Evolutionary conservation across 2,329 filamentous ascomycete genomes (phyloP).

Genomic region (Fusarium sp.): DNA sequence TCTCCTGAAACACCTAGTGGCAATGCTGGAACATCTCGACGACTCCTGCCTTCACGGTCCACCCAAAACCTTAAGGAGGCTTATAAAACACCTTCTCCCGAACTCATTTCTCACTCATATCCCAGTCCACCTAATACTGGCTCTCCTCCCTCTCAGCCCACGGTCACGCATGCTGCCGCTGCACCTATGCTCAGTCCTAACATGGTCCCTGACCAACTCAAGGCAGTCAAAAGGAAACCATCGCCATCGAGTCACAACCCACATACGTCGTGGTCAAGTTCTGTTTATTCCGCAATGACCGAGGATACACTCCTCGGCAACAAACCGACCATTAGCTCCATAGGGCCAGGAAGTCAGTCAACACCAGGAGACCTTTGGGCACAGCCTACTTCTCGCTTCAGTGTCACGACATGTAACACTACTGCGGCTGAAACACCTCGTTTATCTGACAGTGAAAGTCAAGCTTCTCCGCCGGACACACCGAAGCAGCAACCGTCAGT

Average conservation of each 20-base stretch:
- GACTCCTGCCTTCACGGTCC: slow-evolving; percentile 48
- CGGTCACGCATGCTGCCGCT: slow-evolving; percentile 18
- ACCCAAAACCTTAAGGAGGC: slow-evolving; percentile 46
- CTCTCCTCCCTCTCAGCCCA: slow-evolving; percentile 32
- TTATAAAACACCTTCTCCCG: slow-evolving; percentile 37
- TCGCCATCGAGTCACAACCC: slow-evolving; percentile 46
- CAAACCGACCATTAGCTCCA: slow-evolving; percentile 15
- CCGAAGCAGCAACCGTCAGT: slow-evolving; percentile 38
- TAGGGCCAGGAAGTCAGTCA: slow-evolving; percentile 26
- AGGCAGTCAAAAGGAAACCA: slow-evolving; percentile 58
- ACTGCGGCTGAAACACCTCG: slow-evolving; percentile 48
- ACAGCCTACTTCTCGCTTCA: slow-evolving; percentile 69
- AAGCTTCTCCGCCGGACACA: slow-evolving; percentile 37
- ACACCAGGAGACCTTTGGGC: slow-evolving; percentile 52
- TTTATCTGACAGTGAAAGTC: slow-evolving; percentile 38
- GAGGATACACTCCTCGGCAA: slow-evolving; percentile 28
- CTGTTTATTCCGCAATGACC: slow-evolving; percentile 48
- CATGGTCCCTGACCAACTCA: slow-evolving; percentile 44
- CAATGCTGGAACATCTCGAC: slow-evolving; percentile 47
- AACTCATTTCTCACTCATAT: slow-evolving; percentile 41
- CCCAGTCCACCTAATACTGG: slow-evolving; percentile 49
- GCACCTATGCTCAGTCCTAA: slow-evolving; percentile 35
- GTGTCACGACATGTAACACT: slow-evolving; percentile 69
- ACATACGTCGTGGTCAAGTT: slow-evolving; percentile 48
- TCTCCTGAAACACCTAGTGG: slow-evolving; percentile 50